These are phyloP conservation scores for Aeschynomene evenia DNA, from an alignment of 306 rosid genomes.

Conservation along the genomic window DNA sequence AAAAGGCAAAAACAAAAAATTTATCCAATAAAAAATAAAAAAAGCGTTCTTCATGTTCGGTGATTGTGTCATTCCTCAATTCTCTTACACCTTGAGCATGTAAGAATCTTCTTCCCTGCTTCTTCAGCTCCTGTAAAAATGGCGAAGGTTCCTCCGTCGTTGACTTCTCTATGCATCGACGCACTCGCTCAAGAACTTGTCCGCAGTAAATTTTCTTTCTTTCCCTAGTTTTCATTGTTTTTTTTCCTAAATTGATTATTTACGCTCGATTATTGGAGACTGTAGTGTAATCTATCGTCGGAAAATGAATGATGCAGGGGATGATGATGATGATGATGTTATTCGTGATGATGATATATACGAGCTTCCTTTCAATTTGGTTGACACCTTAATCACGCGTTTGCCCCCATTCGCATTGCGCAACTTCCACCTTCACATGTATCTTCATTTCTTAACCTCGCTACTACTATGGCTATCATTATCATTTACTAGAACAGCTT, in stretches of 20 bases:
- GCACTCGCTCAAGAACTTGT: slow-evolving; percentile 40
- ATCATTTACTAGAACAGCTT: neutral
- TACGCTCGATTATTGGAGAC: neutral
- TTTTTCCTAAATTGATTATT: neutral
- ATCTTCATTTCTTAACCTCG: slow-evolving; percentile 5
- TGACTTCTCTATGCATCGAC: slow-evolving; percentile 55
- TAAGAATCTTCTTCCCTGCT: too few relatives aligned
- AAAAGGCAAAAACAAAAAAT: too few relatives aligned
- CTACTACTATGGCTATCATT: too few relatives aligned
- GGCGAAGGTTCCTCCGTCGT: slow-evolving; percentile 60
- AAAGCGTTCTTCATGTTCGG: too few relatives aligned
- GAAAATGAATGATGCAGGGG: slow-evolving; percentile 58
- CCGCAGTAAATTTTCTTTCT: slow-evolving; percentile 24
- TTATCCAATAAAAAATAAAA: too few relatives aligned
- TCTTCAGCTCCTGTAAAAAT: neutral
- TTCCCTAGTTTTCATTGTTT: neutral
- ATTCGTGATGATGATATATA: slow-evolving; percentile 27
- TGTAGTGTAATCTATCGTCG: neutral
- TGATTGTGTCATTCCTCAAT: too few relatives aligned
- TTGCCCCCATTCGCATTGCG: slow-evolving; percentile 57
- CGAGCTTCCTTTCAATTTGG: slow-evolving; percentile 52
- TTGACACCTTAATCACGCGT: slow-evolving; percentile 44
- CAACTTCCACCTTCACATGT: slow-evolving; percentile 52
- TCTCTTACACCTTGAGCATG: too few relatives aligned
- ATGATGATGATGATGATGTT: slow-evolving; percentile 41